A percentile compares a stretch with the other conserved stretches of the same genome.
These are phyloP conservation scores for Acanthamoeba sp. DNA, from an alignment of 208 protist genomes.

Conservation along the genomic window DNA sequence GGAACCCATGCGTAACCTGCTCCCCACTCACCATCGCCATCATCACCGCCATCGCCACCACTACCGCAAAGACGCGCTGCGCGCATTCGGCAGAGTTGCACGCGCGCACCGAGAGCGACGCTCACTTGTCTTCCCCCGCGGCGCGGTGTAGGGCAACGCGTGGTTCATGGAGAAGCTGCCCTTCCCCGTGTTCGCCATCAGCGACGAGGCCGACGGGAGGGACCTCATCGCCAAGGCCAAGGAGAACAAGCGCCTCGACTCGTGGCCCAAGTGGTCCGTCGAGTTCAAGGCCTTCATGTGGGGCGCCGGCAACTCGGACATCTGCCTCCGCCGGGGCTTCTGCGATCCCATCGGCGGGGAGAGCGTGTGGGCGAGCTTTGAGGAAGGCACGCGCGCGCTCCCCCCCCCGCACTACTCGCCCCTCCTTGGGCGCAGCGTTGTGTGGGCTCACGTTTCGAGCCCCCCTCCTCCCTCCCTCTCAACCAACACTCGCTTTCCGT, in stretches of 20 bases:
- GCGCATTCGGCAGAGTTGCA: no score
- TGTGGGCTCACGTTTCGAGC: no score
- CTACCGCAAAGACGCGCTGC: no score
- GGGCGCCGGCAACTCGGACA: conserved; percentile 44
- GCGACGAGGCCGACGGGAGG: neutral
- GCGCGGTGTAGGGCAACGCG: conserved; percentile 35
- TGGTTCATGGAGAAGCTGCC: conserved; percentile 58
- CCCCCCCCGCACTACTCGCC: no score
- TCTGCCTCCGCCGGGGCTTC: conserved; percentile 62
- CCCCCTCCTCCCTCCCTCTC: no score
- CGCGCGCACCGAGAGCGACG: neutral
- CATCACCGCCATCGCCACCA: neutral
- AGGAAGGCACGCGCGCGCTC: neutral
- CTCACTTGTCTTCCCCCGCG: neutral
- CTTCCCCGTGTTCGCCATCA: conserved; percentile 49
- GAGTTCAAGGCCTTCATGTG: conserved; percentile 72
- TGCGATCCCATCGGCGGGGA: conserved; percentile 67
- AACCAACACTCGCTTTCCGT: no score
- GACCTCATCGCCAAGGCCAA: conserved; percentile 33
- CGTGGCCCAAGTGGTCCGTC: conserved; percentile 65
- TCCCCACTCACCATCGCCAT: no score
- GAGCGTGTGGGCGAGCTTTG: conserved; percentile 46
- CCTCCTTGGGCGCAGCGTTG: no score
- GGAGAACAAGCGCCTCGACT: conserved; percentile 33
- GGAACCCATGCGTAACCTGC: conserved; percentile 73